Conservation (phyloP, 2,329 filamentous ascomycete species). For the Alternaria ethzedia region DNA sequence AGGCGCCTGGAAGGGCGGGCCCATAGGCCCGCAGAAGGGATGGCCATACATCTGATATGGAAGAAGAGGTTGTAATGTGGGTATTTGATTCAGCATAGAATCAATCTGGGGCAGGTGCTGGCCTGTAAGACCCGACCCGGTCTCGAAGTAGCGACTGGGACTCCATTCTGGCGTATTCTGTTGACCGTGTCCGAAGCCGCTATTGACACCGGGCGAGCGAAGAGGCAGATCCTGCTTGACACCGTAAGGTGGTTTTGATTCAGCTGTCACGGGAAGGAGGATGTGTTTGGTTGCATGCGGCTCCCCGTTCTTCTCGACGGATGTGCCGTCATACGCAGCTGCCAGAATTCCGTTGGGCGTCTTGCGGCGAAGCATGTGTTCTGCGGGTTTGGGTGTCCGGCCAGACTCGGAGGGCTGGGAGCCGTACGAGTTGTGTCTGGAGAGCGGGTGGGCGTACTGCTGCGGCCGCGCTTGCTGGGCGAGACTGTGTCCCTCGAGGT, state of each 20-base stretch:
- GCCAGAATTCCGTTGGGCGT: slow-evolving; percentile 93
- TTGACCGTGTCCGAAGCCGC: slow-evolving; percentile 20
- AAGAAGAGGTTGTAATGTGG: slow-evolving; percentile 61
- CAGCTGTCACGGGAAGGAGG: slow-evolving; percentile 68
- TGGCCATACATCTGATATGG: slow-evolving; percentile 57
- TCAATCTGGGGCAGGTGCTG: slow-evolving; percentile 62
- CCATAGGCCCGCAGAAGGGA: slow-evolving; percentile 40
- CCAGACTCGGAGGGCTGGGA: slow-evolving; percentile 34
- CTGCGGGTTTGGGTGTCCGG: slow-evolving; percentile 51
- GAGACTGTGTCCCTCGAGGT: slow-evolving; percentile 29
- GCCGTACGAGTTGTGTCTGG: slow-evolving; percentile 46
- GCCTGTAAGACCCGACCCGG: slow-evolving; percentile 42
- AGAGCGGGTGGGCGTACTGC: slow-evolving; percentile 50
- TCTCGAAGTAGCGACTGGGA: slow-evolving; percentile 45
- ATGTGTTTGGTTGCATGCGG: slow-evolving; percentile 84
- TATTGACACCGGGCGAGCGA: slow-evolving; percentile 35
- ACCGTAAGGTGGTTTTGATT: slow-evolving; percentile 43
- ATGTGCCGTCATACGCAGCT: slow-evolving; percentile 87
- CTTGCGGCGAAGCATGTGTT: slow-evolving; percentile 86
- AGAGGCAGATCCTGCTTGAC: slow-evolving; percentile 47
- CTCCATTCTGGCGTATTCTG: slow-evolving; percentile 43
- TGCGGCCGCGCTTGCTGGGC: slow-evolving; percentile 37
- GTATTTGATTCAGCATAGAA: slow-evolving; percentile 66
- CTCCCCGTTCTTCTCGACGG: slow-evolving; percentile 73
- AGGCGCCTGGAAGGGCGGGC: slow-evolving; percentile 42